A percentile compares a stretch with the other conserved stretches of the same genome.
phyloP scores from a whole-genome alignment of 768 basidiomycete species.

The Rubroboletus satanas region DNA sequence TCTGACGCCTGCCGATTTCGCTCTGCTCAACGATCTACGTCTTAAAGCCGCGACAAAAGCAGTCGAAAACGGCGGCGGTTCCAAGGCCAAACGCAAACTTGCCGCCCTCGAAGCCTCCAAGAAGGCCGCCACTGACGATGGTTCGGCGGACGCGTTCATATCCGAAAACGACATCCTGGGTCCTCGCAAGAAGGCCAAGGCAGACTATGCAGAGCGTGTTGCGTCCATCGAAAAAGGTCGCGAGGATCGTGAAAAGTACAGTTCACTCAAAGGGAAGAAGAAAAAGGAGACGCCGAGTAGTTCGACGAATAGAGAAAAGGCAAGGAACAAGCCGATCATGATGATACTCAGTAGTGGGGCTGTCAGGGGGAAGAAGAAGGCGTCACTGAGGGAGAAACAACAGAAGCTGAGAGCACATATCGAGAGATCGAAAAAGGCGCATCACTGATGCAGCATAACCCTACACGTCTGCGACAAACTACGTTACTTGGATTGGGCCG shows the following conservation, averaged over 20 bases:
- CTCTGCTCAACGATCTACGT: slow-evolving; percentile 82
- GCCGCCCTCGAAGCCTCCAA: slow-evolving; percentile 72
- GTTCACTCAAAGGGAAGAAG: slow-evolving; percentile 87
- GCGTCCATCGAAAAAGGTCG: slow-evolving; percentile 89
- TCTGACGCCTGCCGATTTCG: slow-evolving; percentile 95
- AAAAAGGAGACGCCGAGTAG: slow-evolving; percentile 78
- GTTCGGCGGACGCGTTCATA: slow-evolving; percentile 53
- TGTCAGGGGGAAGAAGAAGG: slow-evolving; percentile 81
- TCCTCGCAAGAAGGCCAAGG: slow-evolving; percentile 88
- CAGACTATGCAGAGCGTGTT: slow-evolving; percentile 90
- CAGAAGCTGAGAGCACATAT: slow-evolving; percentile 74
- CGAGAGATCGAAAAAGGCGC: slow-evolving; percentile 57
- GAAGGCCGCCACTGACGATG: slow-evolving; percentile 46
- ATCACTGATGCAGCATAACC: slow-evolving; percentile 18
- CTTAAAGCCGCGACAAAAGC: slow-evolving; percentile 71
- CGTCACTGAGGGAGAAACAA: slow-evolving; percentile 78
- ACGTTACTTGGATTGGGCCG: not conserved
- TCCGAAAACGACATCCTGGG: slow-evolving; percentile 92
- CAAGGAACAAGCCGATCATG: slow-evolving; percentile 93
- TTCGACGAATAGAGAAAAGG: slow-evolving; percentile 90
- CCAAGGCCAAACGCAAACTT: slow-evolving; percentile 85
- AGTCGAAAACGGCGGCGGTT: slow-evolving; percentile 65
- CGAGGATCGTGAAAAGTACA: slow-evolving; percentile 93
- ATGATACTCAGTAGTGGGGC: slow-evolving; percentile 79
- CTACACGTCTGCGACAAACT: not conserved